Evolutionary conservation across 176 grass and related monocot species (phyloP).

Genomic region (Carex parvula): DNA sequence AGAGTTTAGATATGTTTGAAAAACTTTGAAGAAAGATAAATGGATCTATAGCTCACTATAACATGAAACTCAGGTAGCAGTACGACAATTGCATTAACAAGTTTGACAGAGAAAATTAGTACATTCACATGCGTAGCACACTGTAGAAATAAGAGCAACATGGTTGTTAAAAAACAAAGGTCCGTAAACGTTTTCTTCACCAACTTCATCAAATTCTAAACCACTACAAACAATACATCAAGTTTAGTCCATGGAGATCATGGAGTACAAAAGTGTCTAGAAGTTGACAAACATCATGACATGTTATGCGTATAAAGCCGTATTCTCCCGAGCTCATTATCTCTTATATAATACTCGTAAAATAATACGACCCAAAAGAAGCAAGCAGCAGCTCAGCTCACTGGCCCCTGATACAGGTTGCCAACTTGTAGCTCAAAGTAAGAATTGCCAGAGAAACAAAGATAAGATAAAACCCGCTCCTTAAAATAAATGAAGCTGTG

Average conservation of each 20-base stretch:
- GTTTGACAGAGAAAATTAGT: not conserved
- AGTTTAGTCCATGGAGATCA: conserved; percentile 10
- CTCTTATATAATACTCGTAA: not conserved
- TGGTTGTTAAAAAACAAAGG: not conserved
- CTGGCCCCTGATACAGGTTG: conserved; percentile 59
- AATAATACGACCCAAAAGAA: conserved; percentile 7
- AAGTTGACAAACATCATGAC: conserved; percentile 18
- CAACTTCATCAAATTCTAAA: not conserved
- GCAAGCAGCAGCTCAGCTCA: conserved; percentile 26
- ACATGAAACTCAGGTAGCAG: not conserved
- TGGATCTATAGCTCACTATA: too few species aligned
- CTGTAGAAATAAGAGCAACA: not conserved
- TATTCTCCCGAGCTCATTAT: not conserved
- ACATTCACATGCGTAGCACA: not conserved
- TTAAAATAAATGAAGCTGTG: conserved; percentile 33
- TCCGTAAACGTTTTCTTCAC: not conserved
- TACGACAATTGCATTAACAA: not conserved
- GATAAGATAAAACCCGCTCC: conserved; percentile 61
- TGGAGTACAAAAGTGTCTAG: conserved; percentile 23
- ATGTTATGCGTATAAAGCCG: conserved; percentile 17
- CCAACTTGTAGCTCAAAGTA: conserved; percentile 67
- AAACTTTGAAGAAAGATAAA: too few species aligned
- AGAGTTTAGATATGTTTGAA: too few species aligned
- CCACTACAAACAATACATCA: not conserved
- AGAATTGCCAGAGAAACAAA: conserved; percentile 64